A percentile compares a stretch with the other conserved stretches of the same genome.
Conservation (phyloP, 768 basidiomycete species). For the Phanerochaete sordida region DNA sequence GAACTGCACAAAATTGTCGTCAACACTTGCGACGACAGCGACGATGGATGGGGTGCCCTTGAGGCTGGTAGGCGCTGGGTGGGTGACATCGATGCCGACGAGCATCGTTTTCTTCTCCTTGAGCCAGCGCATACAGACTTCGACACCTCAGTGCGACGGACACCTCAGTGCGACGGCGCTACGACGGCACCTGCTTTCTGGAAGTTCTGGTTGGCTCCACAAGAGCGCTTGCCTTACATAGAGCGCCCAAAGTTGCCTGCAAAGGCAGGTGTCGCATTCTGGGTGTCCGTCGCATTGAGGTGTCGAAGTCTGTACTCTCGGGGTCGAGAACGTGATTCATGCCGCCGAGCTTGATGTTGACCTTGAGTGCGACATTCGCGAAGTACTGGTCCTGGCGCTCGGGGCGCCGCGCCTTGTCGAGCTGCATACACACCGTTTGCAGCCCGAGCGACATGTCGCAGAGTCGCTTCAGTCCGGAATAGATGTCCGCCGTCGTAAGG, state of each 20-base stretch:
- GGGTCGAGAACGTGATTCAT: conserved; percentile 68
- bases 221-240: too few species aligned
- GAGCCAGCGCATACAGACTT: conserved; percentile 72
- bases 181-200: too few species aligned
- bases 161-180: too few species aligned
- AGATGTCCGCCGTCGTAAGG: conserved; percentile 68
- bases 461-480: conserved; percentile 77
- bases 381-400: conserved; percentile 76
- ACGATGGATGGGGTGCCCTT: conserved; percentile 80
- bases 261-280: too few species aligned
- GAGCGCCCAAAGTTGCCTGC: too few species aligned
- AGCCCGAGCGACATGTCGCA: conserved; percentile 71
- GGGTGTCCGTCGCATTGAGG: too few species aligned
- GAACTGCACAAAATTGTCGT: conserved; percentile 68
- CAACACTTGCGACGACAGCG: conserved; percentile 76
- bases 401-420: conserved; percentile 55
- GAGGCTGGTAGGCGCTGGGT: conserved; percentile 64
- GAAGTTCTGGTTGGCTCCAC: too few species aligned
- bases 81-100: conserved; percentile 86
- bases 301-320: too few species aligned
- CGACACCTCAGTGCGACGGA: too few species aligned
- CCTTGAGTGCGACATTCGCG: conserved; percentile 77
- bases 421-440: conserved; percentile 68
- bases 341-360: conserved; percentile 82
- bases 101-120: conserved; percentile 71